Base-by-base conservation (phyloP, 2,329 filamentous ascomycete genomes). In the Epichloe coenophiala region DNA sequence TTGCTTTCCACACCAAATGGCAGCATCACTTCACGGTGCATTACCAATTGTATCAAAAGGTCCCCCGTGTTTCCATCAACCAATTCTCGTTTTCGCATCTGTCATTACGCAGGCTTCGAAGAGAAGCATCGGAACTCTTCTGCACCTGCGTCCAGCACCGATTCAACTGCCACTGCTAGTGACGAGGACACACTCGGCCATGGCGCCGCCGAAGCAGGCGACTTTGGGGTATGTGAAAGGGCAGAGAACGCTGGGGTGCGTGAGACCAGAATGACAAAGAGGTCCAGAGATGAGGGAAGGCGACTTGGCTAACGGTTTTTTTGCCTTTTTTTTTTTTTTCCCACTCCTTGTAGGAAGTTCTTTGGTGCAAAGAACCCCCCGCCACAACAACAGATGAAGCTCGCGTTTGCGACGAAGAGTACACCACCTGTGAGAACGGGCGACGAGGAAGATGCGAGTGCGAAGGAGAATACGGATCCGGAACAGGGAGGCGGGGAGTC, bases 171-270 rank as follows among this genome's bases (percentile, higher is more conserved):
- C 49, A 36, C 44, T 49, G 33, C 37, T 33, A 9, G 5, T 27
- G 3, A 5, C 37, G 21, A 35, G 40, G 38, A 56, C 47, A 49
- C 19, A 54, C 42, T 55, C 49, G 53, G 58, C 58, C 57, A 74
- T 74, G 70, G 70, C 72, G 69, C 69, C 72, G 58, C 71, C 71
- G 42, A 89, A 87, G 65, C 88, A 95, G 71, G 81, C 86, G 61
- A 95, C 86, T 54, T 71, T 95, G 66, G 87, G 87, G 89, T 95
- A 93, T 71, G 88, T 91, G 55, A 83, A 80, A 68, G 71, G 81
- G 60, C 86, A 91, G 73, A 80, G 76, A 63, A 88, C 83, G 59
- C 71, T 91, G 66, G 78, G 83, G 86, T 89, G 65, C 57, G 80
- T 68, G 23, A 44, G 19, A 38, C 37, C 27, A 31, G 8, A 31